Evolutionary conservation across 148 eudicot species (phyloP).

Genomic region (Spergularia bocconei): DNA sequence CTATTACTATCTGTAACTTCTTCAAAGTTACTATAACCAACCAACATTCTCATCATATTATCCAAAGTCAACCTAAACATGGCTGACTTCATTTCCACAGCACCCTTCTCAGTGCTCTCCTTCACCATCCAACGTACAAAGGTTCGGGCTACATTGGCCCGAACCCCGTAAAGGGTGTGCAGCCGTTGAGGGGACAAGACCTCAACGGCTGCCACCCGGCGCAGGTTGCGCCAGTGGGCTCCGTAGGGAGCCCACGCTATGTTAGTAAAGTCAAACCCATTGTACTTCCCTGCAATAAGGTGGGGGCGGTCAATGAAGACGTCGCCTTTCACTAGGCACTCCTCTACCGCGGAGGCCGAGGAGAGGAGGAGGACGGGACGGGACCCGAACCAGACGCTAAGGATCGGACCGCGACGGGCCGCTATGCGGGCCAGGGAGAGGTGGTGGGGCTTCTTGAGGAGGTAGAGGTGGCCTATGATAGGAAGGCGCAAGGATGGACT

Average conservation of each 20-base stretch:
- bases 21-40: constrained; percentile 28
- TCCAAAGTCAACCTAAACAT: constrained; percentile 32
- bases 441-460: constrained; percentile 34
- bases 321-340: constrained; percentile 31
- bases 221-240: constrained; percentile 34
- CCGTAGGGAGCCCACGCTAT: constrained; percentile 33
- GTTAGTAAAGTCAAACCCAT: constrained; percentile 18
- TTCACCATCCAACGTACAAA: constrained; percentile 19
- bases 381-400: constrained; percentile 18
- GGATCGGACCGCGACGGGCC: constrained; percentile 23
- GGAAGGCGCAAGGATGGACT: constrained; percentile 30
- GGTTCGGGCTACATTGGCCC: constrained; percentile 28
- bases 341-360: constrained; percentile 27
- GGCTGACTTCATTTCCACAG: constrained; percentile 31
- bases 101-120: not conserved
- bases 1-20: not conserved
- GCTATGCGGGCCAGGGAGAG: constrained; percentile 23
- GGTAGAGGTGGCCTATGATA: constrained; percentile 42
- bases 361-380: constrained; percentile 18
- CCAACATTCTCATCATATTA: constrained; percentile 39
- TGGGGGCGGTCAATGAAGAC: constrained; percentile 33
- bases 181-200: constrained; percentile 33
- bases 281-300: constrained; percentile 22
- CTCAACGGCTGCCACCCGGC: constrained; percentile 31
- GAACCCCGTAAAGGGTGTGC: constrained; percentile 20